Evolutionary conservation across 2,329 filamentous ascomycete genomes (phyloP).

Genomic region (Colletotrichum tofieldiae): DNA sequence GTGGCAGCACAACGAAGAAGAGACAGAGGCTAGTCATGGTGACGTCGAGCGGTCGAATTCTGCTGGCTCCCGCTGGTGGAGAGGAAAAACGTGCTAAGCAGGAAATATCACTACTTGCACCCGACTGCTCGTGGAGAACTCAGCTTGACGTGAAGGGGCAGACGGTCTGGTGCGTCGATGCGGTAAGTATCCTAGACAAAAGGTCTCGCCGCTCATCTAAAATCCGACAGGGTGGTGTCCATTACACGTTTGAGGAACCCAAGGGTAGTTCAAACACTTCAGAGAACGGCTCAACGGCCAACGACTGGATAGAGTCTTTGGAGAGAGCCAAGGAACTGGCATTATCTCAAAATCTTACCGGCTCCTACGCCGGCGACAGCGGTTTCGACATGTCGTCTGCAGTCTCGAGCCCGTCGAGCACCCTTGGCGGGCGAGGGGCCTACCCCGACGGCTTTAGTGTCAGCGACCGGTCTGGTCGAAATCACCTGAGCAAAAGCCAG

Average conservation of each 20-base stretch:
- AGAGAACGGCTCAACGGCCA: slow-evolving; percentile 78
- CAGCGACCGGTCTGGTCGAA: slow-evolving; percentile 69
- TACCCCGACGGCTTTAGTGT: slow-evolving; percentile 66
- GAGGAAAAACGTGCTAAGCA: slow-evolving; percentile 97
- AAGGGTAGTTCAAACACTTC: slow-evolving; percentile 74
- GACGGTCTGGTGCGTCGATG: slow-evolving; percentile 91
- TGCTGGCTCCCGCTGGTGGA: slow-evolving; percentile 91
- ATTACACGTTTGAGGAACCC: slow-evolving; percentile 94
- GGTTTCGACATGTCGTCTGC: slow-evolving; percentile 79
- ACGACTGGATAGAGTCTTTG: slow-evolving; percentile 94
- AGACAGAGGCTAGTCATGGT: slow-evolving; percentile 94
- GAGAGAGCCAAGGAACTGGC: slow-evolving; percentile 91
- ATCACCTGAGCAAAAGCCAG: slow-evolving; percentile 74
- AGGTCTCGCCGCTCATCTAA: slow-evolving; percentile 41
- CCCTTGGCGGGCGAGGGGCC: slow-evolving; percentile 73
- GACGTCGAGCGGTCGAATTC: slow-evolving; percentile 90
- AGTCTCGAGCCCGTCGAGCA: slow-evolving; percentile 84
- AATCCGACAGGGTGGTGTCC: slow-evolving; percentile 80
- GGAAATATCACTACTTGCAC: slow-evolving; percentile 86
- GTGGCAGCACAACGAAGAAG: slow-evolving; percentile 92
- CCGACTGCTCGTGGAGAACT: slow-evolving; percentile 84
- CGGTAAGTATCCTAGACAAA: slow-evolving; percentile 73
- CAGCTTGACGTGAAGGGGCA: slow-evolving; percentile 90
- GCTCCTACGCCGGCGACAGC: slow-evolving; percentile 77
- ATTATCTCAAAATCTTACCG: slow-evolving; percentile 77